Base-by-base conservation (phyloP, 345 rosid species). In the Aquilaria sinensis region DNA sequence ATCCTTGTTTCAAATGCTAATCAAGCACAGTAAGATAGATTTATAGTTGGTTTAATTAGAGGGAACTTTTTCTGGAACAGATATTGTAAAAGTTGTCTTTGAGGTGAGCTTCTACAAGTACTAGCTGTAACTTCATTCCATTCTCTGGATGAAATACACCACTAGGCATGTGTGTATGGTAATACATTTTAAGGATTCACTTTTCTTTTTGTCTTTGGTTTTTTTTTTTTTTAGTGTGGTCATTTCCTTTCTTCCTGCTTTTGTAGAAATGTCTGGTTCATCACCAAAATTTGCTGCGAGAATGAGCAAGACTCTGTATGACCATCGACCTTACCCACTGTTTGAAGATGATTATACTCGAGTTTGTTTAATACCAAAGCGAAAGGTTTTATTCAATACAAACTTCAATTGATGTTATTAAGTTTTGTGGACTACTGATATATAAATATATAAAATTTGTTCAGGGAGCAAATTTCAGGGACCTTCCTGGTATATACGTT, bases 391-490 rank as follows among this genome's bases (percentile, higher is more conserved):
- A 46, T 43, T 46, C 31, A 23, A 66, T 3, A 10, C 34, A 15
- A 53, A 56, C 49, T 56, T 66, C 14, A 9, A 51, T 31, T 55
- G n/a, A 52, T 47, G n/a, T 6, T 15, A 9, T 65, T n/a, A 47
- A 31, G 34, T 53, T 58, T 63, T 31, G 41, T 43, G 23, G 46
- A 31, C 59, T 47, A 8, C 41, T 68, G 61, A 16, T 67, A 30
- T 72, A 63, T 65, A 52, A 64, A 65, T 58, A 70, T 37, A 45
- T 37, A 45, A 48, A 57, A 45, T 45, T 48, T 53, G 63, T 77
- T 34, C 66, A 90, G 98, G 98, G 97, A 72, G 97, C 97, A 33
- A 90, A 86, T 77, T 87, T 87, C 64, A 80, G 98, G 81, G 92
- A 88, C 67, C 91, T 93, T 70, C 97, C 98, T 0, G 98, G 98